Evolutionary conservation across 2,329 filamentous ascomycete species (phyloP).

Genomic region (Cytospora piceicola): DNA sequence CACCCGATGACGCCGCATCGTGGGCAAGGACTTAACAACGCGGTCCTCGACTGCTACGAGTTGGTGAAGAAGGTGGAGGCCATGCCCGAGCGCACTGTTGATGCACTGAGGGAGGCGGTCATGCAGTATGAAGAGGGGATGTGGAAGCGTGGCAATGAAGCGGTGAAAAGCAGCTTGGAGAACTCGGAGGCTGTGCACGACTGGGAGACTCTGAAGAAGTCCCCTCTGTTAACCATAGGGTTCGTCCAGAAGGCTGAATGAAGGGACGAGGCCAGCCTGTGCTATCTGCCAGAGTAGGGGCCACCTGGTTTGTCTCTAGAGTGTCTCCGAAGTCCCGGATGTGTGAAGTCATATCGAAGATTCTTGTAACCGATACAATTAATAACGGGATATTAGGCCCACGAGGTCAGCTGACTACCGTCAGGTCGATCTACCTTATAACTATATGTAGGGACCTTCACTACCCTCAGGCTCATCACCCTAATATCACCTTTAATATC

Average conservation of each 20-base stretch:
- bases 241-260: not conserved
- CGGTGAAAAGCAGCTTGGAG: slow-evolving; percentile 27
- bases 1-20: slow-evolving; percentile 32
- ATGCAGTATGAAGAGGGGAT: not conserved
- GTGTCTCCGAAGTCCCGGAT: not conserved
- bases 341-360: too few relatives aligned
- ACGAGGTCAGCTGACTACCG: too few relatives aligned
- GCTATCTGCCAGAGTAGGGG: too few relatives aligned
- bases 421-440: too few relatives aligned
- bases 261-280: not conserved
- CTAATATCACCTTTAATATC: too few relatives aligned
- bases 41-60: slow-evolving; percentile 25
- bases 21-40: slow-evolving; percentile 32
- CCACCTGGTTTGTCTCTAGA: too few relatives aligned
- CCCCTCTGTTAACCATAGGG: slow-evolving; percentile 7
- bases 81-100: slow-evolving; percentile 33
- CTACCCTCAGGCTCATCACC: too few relatives aligned
- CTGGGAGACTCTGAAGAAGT: slow-evolving; percentile 29
- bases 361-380: too few relatives aligned
- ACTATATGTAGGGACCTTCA: too few relatives aligned
- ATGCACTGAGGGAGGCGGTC: slow-evolving; percentile 21
- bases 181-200: slow-evolving; percentile 27
- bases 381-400: too few relatives aligned
- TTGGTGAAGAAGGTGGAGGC: slow-evolving; percentile 27
- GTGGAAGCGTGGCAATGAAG: slow-evolving; percentile 29